A percentile compares a stretch with the other conserved stretches of the same genome.
These are phyloP conservation scores for Crithidia brevicula DNA, from an alignment of 208 protist genomes.

Conservation along the genomic window DNA sequence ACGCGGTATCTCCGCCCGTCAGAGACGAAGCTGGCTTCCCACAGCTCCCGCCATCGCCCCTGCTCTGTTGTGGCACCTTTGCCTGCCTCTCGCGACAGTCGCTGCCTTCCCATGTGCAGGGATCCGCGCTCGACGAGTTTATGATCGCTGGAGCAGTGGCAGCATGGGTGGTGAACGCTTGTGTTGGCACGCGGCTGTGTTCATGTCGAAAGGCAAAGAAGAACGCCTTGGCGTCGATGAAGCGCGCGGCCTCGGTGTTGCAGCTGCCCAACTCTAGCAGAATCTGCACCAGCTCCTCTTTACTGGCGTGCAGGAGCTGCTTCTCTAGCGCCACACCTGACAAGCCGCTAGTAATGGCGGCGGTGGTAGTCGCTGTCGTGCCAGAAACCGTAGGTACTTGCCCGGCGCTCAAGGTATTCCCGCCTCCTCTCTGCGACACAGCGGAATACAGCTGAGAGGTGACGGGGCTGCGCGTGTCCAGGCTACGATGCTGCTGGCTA, in stretches of 20 bases:
- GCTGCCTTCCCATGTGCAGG: no score
- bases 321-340: constrained; percentile 49
- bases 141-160: neutral
- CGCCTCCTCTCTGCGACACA: neutral
- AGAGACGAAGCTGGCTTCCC: neutral
- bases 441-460: neutral
- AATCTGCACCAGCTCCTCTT: constrained; percentile 71
- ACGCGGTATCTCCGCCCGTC: neutral
- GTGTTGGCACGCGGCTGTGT: neutral
- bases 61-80: neutral
- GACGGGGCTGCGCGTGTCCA: no score
- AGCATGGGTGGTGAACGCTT: neutral
- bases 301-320: constrained; percentile 55
- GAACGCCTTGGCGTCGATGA: constrained; percentile 74
- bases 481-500: neutral
- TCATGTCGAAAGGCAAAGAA: constrained; percentile 62
- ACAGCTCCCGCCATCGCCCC: neutral
- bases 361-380: neutral
- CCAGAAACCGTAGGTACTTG: constrained; percentile 5
- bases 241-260: constrained; percentile 57
- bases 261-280: constrained; percentile 73
- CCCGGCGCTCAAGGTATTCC: no score
- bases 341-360: constrained; percentile 11
- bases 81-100: no score
- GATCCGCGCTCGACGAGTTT: no score